A percentile compares a stretch with the other conserved stretches of the same genome.
phyloP scores from a whole-genome alignment of 2,329 filamentous ascomycete species.

The Samsoniella hepiali region DNA sequence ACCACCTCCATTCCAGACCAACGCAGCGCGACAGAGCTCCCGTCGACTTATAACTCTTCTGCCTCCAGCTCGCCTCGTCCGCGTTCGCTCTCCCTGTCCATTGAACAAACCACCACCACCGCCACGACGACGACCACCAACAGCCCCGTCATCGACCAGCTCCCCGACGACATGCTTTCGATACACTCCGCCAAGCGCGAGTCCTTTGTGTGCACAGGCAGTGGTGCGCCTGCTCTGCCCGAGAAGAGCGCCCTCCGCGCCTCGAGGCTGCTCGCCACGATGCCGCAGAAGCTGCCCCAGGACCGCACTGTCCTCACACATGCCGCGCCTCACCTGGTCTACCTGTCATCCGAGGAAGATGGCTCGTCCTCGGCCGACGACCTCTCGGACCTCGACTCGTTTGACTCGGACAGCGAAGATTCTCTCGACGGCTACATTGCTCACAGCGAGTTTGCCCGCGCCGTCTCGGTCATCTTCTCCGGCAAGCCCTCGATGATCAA shows the following conservation, averaged over 20 bases:
- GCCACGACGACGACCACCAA: neutral
- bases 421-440: constrained; percentile 35
- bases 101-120: neutral
- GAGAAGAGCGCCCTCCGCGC: constrained; percentile 48
- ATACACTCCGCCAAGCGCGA: constrained; percentile 23
- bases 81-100: constrained; percentile 1
- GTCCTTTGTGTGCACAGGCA: constrained; percentile 17
- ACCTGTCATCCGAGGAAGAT: constrained; percentile 65
- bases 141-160: neutral
- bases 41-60: constrained; percentile 13
- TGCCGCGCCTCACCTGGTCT: constrained; percentile 54
- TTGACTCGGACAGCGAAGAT: constrained; percentile 43
- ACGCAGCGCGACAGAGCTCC: neutral
- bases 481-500: constrained; percentile 59
- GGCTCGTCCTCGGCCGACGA: constrained; percentile 58
- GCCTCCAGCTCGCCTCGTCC: constrained; percentile 11
- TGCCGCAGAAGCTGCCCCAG: constrained; percentile 31
- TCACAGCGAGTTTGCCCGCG: constrained; percentile 55
- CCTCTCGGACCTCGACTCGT: constrained; percentile 31
- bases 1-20: constrained; percentile 17
- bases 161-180: constrained; percentile 29
- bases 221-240: constrained; percentile 44
- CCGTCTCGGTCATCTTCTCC: constrained; percentile 57
- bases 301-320: constrained; percentile 35
- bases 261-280: constrained; percentile 39